Conservation (phyloP, 164 flowering plant genomes). For the Tetracentron sinense region DNA sequence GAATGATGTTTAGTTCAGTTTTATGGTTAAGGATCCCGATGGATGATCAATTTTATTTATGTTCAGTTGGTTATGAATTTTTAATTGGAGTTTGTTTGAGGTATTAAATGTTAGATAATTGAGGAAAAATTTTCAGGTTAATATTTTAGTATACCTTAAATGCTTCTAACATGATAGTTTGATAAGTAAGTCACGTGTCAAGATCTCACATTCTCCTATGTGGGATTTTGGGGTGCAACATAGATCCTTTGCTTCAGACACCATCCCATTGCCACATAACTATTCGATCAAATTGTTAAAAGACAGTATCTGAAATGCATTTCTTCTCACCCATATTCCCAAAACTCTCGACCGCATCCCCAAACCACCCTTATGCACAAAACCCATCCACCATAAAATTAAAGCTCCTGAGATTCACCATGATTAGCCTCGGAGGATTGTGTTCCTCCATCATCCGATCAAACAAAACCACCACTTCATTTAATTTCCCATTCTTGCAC, state of each 20-base stretch:
- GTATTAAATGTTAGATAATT: no score
- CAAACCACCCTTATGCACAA: slow-evolving; percentile 54
- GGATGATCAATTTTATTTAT: no score
- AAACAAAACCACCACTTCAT: slow-evolving; percentile 63
- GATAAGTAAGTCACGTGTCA: no score
- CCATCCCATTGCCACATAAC: slow-evolving; percentile 59
- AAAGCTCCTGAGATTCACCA: slow-evolving; percentile 77
- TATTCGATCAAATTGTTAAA: slow-evolving; percentile 82
- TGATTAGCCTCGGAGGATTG: slow-evolving; percentile 51
- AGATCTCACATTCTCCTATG: no score
- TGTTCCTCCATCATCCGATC: slow-evolving; percentile 64
- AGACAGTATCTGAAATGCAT: slow-evolving; percentile 72
- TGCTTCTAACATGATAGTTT: no score
- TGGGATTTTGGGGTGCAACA: no score
- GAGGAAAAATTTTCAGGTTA: no score
- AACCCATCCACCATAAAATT: slow-evolving; percentile 83
- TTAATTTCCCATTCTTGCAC: slow-evolving; percentile 71
- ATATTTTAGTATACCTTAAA: no score
- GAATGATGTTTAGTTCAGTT: no score
- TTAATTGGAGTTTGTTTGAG: no score
- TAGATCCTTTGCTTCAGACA: slow-evolving; percentile 69
- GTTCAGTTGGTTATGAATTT: no score
- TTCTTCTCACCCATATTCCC: slow-evolving; percentile 70
- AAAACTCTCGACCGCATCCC: slow-evolving; percentile 70
- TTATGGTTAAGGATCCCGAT: no score